phyloP scores from a whole-genome alignment of 225 moss, liverwort and hornwort genomes.

The Pleurozium schreberi region DNA sequence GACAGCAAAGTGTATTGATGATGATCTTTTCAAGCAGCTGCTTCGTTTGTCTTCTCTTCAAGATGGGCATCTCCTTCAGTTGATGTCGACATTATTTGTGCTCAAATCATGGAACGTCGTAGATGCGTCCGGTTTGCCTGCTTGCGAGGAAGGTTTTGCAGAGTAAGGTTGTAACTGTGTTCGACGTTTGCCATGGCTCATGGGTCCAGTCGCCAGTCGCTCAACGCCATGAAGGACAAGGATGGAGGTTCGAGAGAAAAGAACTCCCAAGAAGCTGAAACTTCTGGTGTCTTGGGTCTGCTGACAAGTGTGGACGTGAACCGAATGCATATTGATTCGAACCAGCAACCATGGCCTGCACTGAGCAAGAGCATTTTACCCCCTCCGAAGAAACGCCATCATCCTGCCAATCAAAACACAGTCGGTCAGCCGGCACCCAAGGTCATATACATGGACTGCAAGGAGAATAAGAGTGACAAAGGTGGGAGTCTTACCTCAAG shows the following conservation, averaged over 20 bases:
- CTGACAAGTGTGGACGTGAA: slow-evolving; percentile 22
- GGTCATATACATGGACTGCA: slow-evolving; percentile 19
- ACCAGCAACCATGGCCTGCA: slow-evolving; percentile 29
- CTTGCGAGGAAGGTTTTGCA: background rate
- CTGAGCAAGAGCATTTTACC: slow-evolving; percentile 34
- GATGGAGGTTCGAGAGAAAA: slow-evolving; percentile 13
- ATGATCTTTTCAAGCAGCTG: background rate
- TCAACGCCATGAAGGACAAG: slow-evolving; percentile 25
- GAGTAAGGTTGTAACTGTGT: background rate
- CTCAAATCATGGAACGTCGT: background rate
- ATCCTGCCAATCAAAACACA: background rate
- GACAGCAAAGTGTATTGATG: background rate
- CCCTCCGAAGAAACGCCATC: slow-evolving; percentile 37
- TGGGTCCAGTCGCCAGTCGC: slow-evolving; percentile 22
- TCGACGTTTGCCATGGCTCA: slow-evolving; percentile 22
- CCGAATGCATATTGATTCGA: slow-evolving; percentile 6
- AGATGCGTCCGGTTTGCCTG: background rate
- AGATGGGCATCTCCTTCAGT: background rate
- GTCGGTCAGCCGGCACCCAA: background rate
- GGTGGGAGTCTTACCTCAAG: slow-evolving; percentile 40
- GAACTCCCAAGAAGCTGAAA: slow-evolving; percentile 6
- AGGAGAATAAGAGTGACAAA: slow-evolving; percentile 38
- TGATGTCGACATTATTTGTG: background rate
- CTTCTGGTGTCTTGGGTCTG: slow-evolving; percentile 2
- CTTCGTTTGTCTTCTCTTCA: background rate